Conservation (phyloP, 176 grass and related monocot genomes). For the Luzula sylvatica region DNA sequence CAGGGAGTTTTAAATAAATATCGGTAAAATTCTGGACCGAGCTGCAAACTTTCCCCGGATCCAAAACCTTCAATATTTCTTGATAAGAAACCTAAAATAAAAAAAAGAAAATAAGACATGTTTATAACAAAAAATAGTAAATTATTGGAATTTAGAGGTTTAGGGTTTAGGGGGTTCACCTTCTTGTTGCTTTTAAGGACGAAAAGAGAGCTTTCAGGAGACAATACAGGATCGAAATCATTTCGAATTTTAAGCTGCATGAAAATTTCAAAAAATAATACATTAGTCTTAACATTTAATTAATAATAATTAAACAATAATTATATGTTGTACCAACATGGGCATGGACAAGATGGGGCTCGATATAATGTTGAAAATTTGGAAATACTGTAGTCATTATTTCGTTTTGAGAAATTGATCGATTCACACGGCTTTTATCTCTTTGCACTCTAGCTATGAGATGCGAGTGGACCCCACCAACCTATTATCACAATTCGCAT, state of each 20-base stretch:
- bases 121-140: no score
- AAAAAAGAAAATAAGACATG: constrained; percentile 7
- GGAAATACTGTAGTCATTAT: constrained; percentile 97
- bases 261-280: constrained; percentile 13
- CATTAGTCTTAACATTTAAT: constrained; percentile 17
- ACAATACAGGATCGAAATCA: constrained; percentile 97
- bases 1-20: constrained; percentile 72
- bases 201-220: constrained; percentile 96
- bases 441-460: constrained; percentile 93
- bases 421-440: constrained; percentile 79
- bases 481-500: no score
- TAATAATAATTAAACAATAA: constrained; percentile 1
- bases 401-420: constrained; percentile 86
- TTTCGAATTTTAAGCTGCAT: constrained; percentile 96
- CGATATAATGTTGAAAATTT: constrained; percentile 90
- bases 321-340: constrained; percentile 94
- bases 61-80: constrained; percentile 76
- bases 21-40: constrained; percentile 98
- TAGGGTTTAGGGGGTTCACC: constrained; percentile 20
- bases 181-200: constrained; percentile 94
- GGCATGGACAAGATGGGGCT: constrained; percentile 99
- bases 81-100: constrained; percentile 64
- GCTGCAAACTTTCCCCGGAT: constrained; percentile 77
- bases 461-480: constrained; percentile 98
- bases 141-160: background rate